Evolutionary conservation across 306 rosid species (phyloP), one percentile per base, ranked within the genome.

Genomic region (Dryas octopetala): DNA sequence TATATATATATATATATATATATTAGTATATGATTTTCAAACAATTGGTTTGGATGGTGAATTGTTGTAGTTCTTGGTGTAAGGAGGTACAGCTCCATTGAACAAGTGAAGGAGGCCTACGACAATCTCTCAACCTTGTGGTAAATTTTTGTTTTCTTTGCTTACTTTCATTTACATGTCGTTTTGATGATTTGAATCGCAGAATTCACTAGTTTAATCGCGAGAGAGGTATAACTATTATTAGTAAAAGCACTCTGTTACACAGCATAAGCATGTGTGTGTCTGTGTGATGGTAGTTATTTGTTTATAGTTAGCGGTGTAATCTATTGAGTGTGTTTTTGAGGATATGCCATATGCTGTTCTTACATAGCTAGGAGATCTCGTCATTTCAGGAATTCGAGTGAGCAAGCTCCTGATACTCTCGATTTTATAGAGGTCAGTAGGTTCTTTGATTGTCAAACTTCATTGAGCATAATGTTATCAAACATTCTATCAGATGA

Each of bases 61-160:
- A 58, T 76, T 64, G 51, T 71, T 72, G 46, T 68, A 95, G 97
- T 89, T 84, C 79, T 91, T 80, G 84, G 76, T 57, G 74, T 89
- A 57, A 82, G 70, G 81, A 79, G 83, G 53, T 82, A 78, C 74
- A 75, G 85, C 74, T 80, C 99, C 12, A 66, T 85, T 10, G 96
- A 92, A 12, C 84, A 82, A 26, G 97, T 92, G 78, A 80, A 77
- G 60, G 91, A 81, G 65, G 95, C 96, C 28, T 90, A 88, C 51
- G 75, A 81, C 7, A 83, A 85, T 19, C 83, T 90, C 68, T 81
- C 90, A 28, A 78, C 85, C 19, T 54, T 83, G 26, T 90, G 97
- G 97, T 95, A 86, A 79, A 17, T 52, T 65, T 74, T 66, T n/a
- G 12, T 51, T 52, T 4, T 58, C 28, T 59, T 14, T 51, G 6